Base-by-base conservation (phyloP, 2,329 filamentous ascomycete species). In the Calonectria naviculata region DNA sequence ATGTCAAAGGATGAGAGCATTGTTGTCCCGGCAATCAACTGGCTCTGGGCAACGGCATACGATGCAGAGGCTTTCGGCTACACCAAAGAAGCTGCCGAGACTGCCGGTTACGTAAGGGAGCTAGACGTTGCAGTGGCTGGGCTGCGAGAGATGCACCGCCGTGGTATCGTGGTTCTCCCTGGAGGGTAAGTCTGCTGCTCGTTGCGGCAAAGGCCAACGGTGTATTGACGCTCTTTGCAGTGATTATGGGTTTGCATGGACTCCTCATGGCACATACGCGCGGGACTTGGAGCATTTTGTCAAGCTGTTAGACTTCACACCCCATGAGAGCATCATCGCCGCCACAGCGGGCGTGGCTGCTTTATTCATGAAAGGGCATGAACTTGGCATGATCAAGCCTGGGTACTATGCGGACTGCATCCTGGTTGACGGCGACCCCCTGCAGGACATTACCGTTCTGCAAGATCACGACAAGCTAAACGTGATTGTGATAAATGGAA, bases 231-330 rank as follows among this genome's bases (percentile, higher is more conserved):
- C 12, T 17, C 4, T 46, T 34, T 21, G 7, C n/a, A 73, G 73
- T 29, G 72, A 68, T 15, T 68, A 54, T 41, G 65, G 66, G 0
- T 71, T 71, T 49, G 65, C 71, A 1, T 73, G 71, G 66, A 67
- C 71, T 5, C 67, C 70, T 26, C 67, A 74, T 21, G 70, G 70
- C 5, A 70, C 65, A 6, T 69, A 72, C 52, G 67, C 68, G 10
- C 21, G 70, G 6, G 68, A 74, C 42, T 67, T 75, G n/a, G 72
- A 74, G 44, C 70, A 74, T 26, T 74, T 74, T 29, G 62, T 73
- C 56, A 74, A 73, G 26, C 49, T 73, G 12, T 29, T 73, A 2
- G 72, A 63, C 1, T 67, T 71, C 24, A 61, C 64, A 1, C 68
- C 46, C 5, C 62, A 67, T 17, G 63, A 70, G 21, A 63, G 63